Evolutionary conservation across 768 basidiomycete genomes (phyloP), one percentile per base, ranked within the genome.

Genomic region (Rickenella mellea): DNA sequence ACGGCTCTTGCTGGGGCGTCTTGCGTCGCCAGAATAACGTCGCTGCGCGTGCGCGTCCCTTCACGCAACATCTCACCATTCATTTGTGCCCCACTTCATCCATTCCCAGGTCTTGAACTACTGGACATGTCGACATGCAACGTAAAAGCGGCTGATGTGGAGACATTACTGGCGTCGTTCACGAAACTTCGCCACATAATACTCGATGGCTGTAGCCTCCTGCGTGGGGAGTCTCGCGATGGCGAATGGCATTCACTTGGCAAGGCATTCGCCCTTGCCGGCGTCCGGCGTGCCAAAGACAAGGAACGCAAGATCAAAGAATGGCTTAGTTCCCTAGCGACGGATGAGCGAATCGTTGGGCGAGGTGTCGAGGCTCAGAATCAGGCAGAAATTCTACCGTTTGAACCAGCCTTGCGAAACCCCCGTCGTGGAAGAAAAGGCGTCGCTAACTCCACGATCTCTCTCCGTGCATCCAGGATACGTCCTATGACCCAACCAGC

Each of bases 41-140:
- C 62, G 66, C 4, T 65, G 72, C 14, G 49, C 76, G 42, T 51
- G 48, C 51, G 48, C 47, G 39, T 56, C 48, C 31, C 53, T 47
- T 58, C 51, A 41, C 44, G 52, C 49, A 27, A 32, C 43, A 8
- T 7, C 9, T 26, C 37, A 17, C 38, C 43, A 31, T 44, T 42
- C 29, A 19, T 43, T 12, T 19, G 41, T 6, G 30, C 49, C 15
- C 25, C 42, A 12, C 42, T 39, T 14, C 25, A 17, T n/a, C 27
- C 44, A 33, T 71, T 70, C 45, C 79, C 71, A 1, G 55, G 50
- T 35, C 57, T 90, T 22, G 62, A 66, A 27, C 70, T 78, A 26
- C 70, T 94, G 24, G 91, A 97, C 55, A 57, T 94, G 10, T 84
- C 85, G 0, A 85, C 85, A 1, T 82, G 77, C 48, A 63, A 63